Evolutionary conservation across 345 rosid genomes (phyloP).

Genomic region (Arabis alpina): DNA sequence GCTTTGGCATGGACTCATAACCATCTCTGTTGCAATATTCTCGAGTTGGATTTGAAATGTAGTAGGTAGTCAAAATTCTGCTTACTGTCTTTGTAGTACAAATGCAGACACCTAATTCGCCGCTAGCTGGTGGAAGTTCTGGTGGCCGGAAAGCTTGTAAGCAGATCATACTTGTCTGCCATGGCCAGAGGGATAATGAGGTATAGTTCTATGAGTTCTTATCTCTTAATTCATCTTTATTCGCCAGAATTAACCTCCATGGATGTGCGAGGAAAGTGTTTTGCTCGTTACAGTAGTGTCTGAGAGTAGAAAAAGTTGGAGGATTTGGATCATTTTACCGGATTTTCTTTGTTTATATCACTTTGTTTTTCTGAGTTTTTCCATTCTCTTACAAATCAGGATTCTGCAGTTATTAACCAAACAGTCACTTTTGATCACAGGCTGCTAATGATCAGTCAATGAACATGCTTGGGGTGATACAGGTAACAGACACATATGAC

Average conservation of each 20-base stretch:
- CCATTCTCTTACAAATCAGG: constrained; percentile 1
- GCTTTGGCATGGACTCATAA: constrained; percentile 19
- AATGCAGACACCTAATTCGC: constrained; percentile 88
- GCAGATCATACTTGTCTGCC: constrained; percentile 82
- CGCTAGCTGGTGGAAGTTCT: constrained; percentile 70
- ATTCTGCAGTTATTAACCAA: constrained; percentile 21
- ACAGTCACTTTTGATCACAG: constrained; percentile 42
- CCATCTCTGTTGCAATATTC: neutral
- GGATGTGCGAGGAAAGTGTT: neutral
- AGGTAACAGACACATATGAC: constrained; percentile 52
- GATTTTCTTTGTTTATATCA: neutral
- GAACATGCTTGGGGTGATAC: constrained; percentile 87
- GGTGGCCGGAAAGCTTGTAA: constrained; percentile 73
- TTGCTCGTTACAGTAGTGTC: constrained; percentile 7
- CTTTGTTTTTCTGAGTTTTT: too few species aligned
- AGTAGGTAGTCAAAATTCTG: constrained; percentile 25
- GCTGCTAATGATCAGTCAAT: constrained; percentile 55
- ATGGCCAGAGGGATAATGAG: constrained; percentile 61
- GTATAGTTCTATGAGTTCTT: constrained; percentile 41
- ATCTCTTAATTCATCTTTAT: neutral
- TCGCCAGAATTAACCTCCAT: constrained; percentile 8
- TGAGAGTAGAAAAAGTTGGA: constrained; percentile 17
- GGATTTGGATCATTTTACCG: constrained; percentile 12
- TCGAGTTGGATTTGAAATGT: neutral
- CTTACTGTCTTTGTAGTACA: constrained; percentile 38